Percentiles rank a stretch among this genome's conserved stretches.
These are phyloP conservation scores for Sparassis latifolia DNA, from an alignment of 1,284 basidiomycete species.

Conservation along the genomic window DNA sequence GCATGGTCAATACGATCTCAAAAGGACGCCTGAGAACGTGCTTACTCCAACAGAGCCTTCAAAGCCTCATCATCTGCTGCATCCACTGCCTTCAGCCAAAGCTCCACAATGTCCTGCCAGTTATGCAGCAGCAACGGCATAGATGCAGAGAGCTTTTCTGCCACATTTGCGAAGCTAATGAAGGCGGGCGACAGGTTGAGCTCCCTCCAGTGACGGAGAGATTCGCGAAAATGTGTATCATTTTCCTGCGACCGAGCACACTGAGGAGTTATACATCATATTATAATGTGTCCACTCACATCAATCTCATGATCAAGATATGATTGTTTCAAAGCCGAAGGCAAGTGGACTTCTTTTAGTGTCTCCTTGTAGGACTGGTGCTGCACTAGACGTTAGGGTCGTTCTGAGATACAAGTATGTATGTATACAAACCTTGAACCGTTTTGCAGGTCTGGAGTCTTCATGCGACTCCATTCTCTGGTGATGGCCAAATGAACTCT, in stretches of 20 bases:
- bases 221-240: constrained; percentile 66
- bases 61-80: constrained; percentile 63
- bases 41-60: constrained; percentile 66
- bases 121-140: constrained; percentile 81
- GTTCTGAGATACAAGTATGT: not conserved
- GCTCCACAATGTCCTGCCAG: constrained; percentile 56
- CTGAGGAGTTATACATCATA: not conserved
- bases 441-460: constrained; percentile 27
- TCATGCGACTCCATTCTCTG: constrained; percentile 13
- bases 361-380: constrained; percentile 67
- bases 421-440: constrained; percentile 28
- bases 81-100: constrained; percentile 55
- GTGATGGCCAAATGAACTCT: too few relatives aligned
- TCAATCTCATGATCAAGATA: constrained; percentile 55
- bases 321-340: constrained; percentile 52
- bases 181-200: constrained; percentile 78
- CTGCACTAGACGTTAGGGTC: constrained; percentile 27
- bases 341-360: constrained; percentile 66
- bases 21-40: constrained; percentile 9
- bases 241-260: constrained; percentile 46
- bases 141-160: constrained; percentile 60
- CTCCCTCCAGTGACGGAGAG: constrained; percentile 67
- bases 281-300: constrained; percentile 30
- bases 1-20: constrained; percentile 10
- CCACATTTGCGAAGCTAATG: constrained; percentile 58